Conservation (phyloP, 1,284 basidiomycete species). For the Fistulinella staudtii region DNA sequence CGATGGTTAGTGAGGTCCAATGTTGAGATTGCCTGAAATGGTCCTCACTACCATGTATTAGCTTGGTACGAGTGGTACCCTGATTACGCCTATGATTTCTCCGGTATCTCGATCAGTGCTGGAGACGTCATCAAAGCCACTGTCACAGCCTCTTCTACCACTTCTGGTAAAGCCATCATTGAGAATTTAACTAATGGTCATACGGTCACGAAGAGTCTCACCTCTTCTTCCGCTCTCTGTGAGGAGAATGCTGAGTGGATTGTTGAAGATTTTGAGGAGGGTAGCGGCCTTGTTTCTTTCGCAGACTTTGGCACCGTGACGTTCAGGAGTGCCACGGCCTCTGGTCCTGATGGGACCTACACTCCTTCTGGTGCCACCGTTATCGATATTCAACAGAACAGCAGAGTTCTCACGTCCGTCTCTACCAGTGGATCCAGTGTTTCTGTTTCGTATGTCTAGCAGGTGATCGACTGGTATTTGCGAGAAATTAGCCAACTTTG, state of each 20-base stretch:
- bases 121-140: not conserved
- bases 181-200: slow-evolving; percentile 17
- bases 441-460: slow-evolving; percentile 1
- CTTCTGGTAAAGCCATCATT: slow-evolving; percentile 1
- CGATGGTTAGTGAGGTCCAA: not conserved
- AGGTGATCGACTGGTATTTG: not conserved
- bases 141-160: not conserved
- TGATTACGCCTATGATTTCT: not conserved
- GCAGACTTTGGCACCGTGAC: slow-evolving; percentile 18
- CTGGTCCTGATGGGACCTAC: slow-evolving; percentile 7
- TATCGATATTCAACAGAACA: slow-evolving; percentile 18
- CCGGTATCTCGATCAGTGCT: not conserved
- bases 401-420: slow-evolving; percentile 10
- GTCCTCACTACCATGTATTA: not conserved
- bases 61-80: not conserved
- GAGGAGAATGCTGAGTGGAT: slow-evolving; percentile 24
- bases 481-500: too few relatives aligned
- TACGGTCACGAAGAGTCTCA: slow-evolving; percentile 3
- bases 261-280: slow-evolving; percentile 18
- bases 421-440: slow-evolving; percentile 1
- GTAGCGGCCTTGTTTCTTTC: slow-evolving; percentile 1
- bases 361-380: slow-evolving; percentile 11
- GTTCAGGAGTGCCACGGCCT: slow-evolving; percentile 16
- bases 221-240: slow-evolving; percentile 2
- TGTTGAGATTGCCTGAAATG: not conserved